phyloP scores from a whole-genome alignment of 768 basidiomycete genomes.

The Mycena vitilis region DNA sequence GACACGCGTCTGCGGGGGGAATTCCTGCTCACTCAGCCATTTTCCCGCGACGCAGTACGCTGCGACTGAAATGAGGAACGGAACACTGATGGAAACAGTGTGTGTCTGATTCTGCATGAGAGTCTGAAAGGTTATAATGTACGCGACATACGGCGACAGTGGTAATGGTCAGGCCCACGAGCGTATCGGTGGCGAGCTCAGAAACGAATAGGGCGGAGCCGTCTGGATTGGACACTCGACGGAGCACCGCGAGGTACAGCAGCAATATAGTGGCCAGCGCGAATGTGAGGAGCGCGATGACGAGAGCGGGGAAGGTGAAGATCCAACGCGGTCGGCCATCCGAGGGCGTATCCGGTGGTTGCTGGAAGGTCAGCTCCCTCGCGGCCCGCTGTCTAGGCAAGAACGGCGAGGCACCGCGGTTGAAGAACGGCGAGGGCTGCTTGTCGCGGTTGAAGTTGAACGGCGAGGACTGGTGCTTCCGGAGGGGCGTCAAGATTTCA shows the following conservation, averaged over 20 bases:
- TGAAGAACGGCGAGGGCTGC: slow-evolving; percentile 2
- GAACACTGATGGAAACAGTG: slow-evolving; percentile 28
- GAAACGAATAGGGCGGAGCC: slow-evolving; percentile 21
- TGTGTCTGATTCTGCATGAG: slow-evolving; percentile 34
- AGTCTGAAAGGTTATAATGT: too few relatives aligned
- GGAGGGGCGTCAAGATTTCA: slow-evolving; percentile 26
- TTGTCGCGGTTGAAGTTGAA: slow-evolving; percentile 12
- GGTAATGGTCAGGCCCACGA: slow-evolving; percentile 31
- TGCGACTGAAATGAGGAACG: slow-evolving; percentile 31
- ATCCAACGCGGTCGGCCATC: slow-evolving; percentile 26
- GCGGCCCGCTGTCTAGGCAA: slow-evolving; percentile 6
- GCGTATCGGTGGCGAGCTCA: slow-evolving; percentile 9
- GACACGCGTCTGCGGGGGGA: slow-evolving; percentile 19
- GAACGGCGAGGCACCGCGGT: slow-evolving; percentile 10
- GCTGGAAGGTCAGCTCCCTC: slow-evolving; percentile 23
- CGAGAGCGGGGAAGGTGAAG: slow-evolving; percentile 27
- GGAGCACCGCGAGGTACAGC: slow-evolving; percentile 25
- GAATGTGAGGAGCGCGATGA: slow-evolving; percentile 26
- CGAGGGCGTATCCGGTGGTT: slow-evolving; percentile 9
- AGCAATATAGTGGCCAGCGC: slow-evolving; percentile 28
- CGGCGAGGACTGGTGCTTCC: slow-evolving; percentile 29
- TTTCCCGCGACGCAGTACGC: slow-evolving; percentile 34
- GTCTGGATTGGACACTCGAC: slow-evolving; percentile 8
- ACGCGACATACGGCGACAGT: slow-evolving; percentile 32
- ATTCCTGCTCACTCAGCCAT: slow-evolving; percentile 33